A percentile compares a stretch with the other conserved stretches of the same genome.
These are phyloP conservation scores for Physcomitrium patens DNA, from an alignment of 225 moss, liverwort and hornwort genomes.

Conservation along the genomic window DNA sequence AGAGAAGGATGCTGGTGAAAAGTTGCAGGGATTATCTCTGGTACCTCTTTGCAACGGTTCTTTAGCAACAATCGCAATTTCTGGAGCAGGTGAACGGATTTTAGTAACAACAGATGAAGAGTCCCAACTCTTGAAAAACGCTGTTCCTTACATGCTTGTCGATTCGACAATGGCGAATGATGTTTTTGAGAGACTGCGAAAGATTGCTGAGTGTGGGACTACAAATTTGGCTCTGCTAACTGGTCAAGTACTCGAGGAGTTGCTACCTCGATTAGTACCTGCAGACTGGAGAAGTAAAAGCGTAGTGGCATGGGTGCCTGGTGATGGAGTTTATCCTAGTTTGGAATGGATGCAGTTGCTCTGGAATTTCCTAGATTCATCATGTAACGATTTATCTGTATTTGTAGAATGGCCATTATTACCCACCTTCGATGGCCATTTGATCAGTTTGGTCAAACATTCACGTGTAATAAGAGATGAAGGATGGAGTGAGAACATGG, in stretches of 20 bases:
- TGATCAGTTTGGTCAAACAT: conserved; percentile 57
- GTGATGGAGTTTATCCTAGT: conserved; percentile 58
- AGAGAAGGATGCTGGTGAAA: conserved; percentile 65
- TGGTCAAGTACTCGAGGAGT: conserved; percentile 67
- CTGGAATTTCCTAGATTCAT: conserved; percentile 66
- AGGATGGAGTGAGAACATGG: conserved; percentile 93
- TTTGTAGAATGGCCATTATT: conserved; percentile 86
- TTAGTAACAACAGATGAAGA: conserved; percentile 61
- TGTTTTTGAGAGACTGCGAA: conserved; percentile 53
- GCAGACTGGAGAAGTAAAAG: conserved; percentile 75
- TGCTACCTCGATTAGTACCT: conserved; percentile 69
- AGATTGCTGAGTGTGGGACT: conserved; percentile 63
- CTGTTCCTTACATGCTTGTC: conserved; percentile 71
- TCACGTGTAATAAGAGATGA: conserved; percentile 70
- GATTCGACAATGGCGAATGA: conserved; percentile 64
- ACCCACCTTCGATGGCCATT: conserved; percentile 75
- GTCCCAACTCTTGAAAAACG: conserved; percentile 60
- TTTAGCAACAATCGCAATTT: conserved; percentile 56
- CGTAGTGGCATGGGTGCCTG: conserved; percentile 71
- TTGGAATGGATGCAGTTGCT: conserved; percentile 77
- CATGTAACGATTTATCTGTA: conserved; percentile 58
- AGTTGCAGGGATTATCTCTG: conserved; percentile 68
- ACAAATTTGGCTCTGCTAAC: conserved; percentile 70
- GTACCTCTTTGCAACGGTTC: conserved; percentile 74
- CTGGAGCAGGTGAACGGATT: conserved; percentile 69